These are phyloP conservation scores for Sclerotinia glacialis DNA, from an alignment of 2,329 filamentous ascomycete species.

Conservation along the genomic window DNA sequence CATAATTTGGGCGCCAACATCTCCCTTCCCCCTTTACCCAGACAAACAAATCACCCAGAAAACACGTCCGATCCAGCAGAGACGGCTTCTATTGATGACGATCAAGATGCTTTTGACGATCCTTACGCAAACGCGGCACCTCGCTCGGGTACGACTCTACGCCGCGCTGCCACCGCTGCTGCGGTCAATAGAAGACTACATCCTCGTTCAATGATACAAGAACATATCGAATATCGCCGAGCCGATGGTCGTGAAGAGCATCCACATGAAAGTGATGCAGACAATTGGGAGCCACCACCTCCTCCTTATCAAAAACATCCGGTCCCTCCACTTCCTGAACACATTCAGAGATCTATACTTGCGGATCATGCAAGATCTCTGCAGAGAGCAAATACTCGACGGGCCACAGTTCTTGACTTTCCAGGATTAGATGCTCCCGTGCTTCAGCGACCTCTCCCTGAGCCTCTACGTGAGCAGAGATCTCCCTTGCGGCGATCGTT, in stretches of 20 bases:
- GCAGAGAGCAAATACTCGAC: slow-evolving; percentile 35
- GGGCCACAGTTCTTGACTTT: slow-evolving; percentile 30
- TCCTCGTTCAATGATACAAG: slow-evolving; percentile 53
- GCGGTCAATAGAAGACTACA: slow-evolving; percentile 68
- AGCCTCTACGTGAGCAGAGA: slow-evolving; percentile 31
- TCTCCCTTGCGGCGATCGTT: slow-evolving; percentile 40
- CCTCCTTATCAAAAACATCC: slow-evolving; percentile 71
- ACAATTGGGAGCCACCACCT: slow-evolving; percentile 84
- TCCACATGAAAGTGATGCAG: slow-evolving; percentile 82
- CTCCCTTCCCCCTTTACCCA: slow-evolving; percentile 24
- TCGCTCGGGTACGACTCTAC: slow-evolving; percentile 66
- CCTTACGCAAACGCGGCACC: slow-evolving; percentile 73
- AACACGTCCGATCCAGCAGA: slow-evolving; percentile 29
- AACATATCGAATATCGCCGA: slow-evolving; percentile 61
- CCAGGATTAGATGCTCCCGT: slow-evolving; percentile 30
- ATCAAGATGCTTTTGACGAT: slow-evolving; percentile 58
- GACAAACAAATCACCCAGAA: slow-evolving; percentile 28
- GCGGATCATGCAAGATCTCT: slow-evolving; percentile 35
- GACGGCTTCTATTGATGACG: slow-evolving; percentile 36
- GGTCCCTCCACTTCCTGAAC: slow-evolving; percentile 40
- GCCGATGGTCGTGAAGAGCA: slow-evolving; percentile 69
- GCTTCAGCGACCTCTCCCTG: slow-evolving; percentile 32
- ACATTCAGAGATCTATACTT: slow-evolving; percentile 39
- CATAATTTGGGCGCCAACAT: slow-evolving; percentile 27
- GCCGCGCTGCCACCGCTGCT: slow-evolving; percentile 72